A percentile compares a stretch with the other conserved stretches of the same genome.
Evolutionary conservation across 2,329 filamentous ascomycete genomes (phyloP).

Genomic region (Ascochyta fabae): DNA sequence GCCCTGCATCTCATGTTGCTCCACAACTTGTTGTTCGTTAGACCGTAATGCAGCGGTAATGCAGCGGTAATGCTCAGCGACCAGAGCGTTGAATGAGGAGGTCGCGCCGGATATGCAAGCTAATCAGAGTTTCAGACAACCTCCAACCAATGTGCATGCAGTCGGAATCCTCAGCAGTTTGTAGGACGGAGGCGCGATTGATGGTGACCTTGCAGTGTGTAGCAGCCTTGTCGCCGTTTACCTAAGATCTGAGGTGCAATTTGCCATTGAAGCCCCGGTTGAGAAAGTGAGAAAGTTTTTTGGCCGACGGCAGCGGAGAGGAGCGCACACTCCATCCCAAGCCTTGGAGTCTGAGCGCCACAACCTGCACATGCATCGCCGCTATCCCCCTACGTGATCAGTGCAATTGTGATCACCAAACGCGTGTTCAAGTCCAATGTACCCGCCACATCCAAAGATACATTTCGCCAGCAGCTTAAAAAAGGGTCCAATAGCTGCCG

Average conservation of each 20-base stretch:
- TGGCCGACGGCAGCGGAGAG: conserved; percentile 4
- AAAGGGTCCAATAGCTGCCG: conserved; percentile 7
- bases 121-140: not conserved
- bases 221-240: conserved; percentile 2
- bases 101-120: conserved; percentile 1
- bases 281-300: not conserved
- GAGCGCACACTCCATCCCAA: no score
- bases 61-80: not conserved
- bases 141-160: not conserved
- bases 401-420: not conserved
- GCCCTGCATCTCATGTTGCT: not conserved
- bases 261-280: not conserved
- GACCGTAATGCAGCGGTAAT: not conserved
- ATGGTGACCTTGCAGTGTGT: not conserved
- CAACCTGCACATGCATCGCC: conserved; percentile 1
- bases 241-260: conserved; percentile 4
- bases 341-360: not conserved
- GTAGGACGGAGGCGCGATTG: not conserved
- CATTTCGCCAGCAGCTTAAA: not conserved
- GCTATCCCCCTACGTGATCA: not conserved
- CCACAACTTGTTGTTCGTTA: not conserved
- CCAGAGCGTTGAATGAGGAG: not conserved
- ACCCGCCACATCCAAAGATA: no score
- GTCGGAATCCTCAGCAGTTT: not conserved
- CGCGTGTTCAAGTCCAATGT: not conserved